phyloP scores from a whole-genome alignment of 495 filamentous ascomycete species.

The Aspergillus indologenus region DNA sequence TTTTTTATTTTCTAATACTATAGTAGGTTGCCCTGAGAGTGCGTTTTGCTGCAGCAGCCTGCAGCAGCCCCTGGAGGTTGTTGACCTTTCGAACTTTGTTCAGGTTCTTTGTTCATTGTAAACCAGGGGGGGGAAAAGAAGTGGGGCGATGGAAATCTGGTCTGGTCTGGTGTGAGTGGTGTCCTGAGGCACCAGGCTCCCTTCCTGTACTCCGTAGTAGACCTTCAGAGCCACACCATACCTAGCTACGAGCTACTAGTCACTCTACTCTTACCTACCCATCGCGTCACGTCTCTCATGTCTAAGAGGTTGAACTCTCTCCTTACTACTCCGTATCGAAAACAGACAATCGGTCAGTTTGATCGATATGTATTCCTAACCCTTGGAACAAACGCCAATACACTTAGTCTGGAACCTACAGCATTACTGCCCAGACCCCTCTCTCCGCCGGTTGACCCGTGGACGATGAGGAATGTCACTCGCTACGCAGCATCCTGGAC shows the following conservation, averaged over 20 bases:
- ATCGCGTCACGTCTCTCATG: background rate
- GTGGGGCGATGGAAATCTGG: background rate
- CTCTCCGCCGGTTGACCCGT: background rate
- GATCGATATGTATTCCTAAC: background rate
- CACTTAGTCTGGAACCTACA: background rate
- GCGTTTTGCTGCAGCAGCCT: background rate
- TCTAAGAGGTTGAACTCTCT: background rate
- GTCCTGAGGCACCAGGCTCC: background rate
- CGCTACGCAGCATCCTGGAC: background rate
- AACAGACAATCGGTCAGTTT: background rate
- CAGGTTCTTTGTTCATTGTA: background rate
- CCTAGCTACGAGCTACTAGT: too few relatives aligned
- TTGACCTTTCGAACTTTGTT: background rate
- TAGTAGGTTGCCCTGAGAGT: background rate
- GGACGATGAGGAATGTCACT: conserved; percentile 3
- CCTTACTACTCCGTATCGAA: too few relatives aligned
- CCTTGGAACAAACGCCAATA: background rate
- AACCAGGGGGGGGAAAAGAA: background rate
- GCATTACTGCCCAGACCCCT: conserved; percentile 13
- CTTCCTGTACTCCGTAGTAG: background rate
- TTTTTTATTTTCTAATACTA: background rate
- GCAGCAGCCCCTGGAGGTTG: background rate
- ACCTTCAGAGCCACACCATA: too few relatives aligned
- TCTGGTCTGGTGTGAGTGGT: too few relatives aligned
- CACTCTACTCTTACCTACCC: too few relatives aligned